Base-by-base conservation (phyloP, 2,329 filamentous ascomycete genomes). In the Fusarium sp. region DNA sequence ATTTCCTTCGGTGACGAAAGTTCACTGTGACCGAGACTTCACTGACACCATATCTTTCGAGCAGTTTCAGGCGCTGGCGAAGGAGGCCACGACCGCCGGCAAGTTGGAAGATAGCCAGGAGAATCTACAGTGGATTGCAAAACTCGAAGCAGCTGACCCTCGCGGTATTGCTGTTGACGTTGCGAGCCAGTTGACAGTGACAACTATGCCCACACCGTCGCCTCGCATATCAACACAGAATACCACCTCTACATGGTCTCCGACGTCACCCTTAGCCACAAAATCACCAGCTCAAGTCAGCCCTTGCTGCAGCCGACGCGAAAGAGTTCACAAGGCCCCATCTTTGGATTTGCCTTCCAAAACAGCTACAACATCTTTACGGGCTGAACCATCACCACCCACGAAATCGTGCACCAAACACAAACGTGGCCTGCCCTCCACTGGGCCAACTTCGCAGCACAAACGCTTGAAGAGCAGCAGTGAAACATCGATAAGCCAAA, bases 11-110 rank as follows among this genome's bases (percentile, higher is more conserved):
- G 89, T 95, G 7, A 86, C 89, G 62, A 97, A 95, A 76, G 85
- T 97, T 14, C 94, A 97, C 75, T 88, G 87, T 67, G 94, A 97
- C 78, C 87, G 94, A 29, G 88, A 88, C 5, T 93, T 89, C 77
- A 83, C 86, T 27, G 93, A 97, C 64, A 87, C 90, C 2, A 83
- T 93, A 22, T 89, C 90, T 0, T 93, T 95, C 70, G 80, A 86
- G 2, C 90, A 94, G 58, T 83, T 97, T 6, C 92, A 95, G 73
- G 78, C 85, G 10, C 84, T 93, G 77, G 94, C 93, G 0, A 80
- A 84, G 35, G 83, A 87, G 35, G 89, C 91, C 22, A 86, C 83
- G 22, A 84, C 83, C 38, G 78, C 83, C 5, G 83, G 87, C 1
- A 79, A 80, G 2, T 80, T 87, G 18, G 86, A 89, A 11, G 85